Evolutionary conservation across 2,329 filamentous ascomycete genomes (phyloP).

Genomic region (Ilyonectria destructans): DNA sequence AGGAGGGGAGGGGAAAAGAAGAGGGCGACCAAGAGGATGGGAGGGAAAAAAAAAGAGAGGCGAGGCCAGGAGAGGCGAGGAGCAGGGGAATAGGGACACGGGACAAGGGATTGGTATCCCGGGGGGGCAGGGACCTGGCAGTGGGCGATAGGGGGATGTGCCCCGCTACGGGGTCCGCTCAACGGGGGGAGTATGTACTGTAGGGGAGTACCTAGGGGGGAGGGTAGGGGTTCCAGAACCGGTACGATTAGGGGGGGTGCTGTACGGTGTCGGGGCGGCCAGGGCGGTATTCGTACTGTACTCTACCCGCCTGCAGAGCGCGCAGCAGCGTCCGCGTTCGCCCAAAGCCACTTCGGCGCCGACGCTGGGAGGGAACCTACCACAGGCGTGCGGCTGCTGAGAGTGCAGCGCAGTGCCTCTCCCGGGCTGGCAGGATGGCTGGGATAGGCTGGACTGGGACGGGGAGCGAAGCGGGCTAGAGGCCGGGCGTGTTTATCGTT

Average conservation of each 20-base stretch:
- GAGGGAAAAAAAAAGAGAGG: slow-evolving; percentile 46
- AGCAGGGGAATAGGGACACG: slow-evolving; percentile 50
- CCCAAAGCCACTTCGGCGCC: neutral
- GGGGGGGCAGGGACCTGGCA: slow-evolving; percentile 45
- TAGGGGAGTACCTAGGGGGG: slow-evolving; percentile 33
- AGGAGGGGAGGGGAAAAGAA: slow-evolving; percentile 44
- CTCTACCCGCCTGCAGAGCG: neutral
- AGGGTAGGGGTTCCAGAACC: slow-evolving; percentile 28
- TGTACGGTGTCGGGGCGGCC: slow-evolving; percentile 2
- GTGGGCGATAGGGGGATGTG: slow-evolving; percentile 48
- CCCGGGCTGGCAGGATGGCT: slow-evolving; percentile 2
- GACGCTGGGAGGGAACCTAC: slow-evolving; percentile 2
- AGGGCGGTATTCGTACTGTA: slow-evolving; percentile 10
- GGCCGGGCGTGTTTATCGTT: neutral
- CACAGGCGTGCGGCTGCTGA: neutral
- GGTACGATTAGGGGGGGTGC: slow-evolving; percentile 15
- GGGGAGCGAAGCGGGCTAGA: neutral
- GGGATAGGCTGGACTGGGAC: neutral
- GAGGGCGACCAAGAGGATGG: slow-evolving; percentile 46
- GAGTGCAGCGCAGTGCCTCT: neutral
- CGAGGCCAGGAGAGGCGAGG: slow-evolving; percentile 46
- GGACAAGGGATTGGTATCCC: slow-evolving; percentile 49
- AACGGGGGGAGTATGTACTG: slow-evolving; percentile 27
- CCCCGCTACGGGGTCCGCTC: slow-evolving; percentile 43
- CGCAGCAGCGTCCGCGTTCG: neutral